Base-by-base conservation (phyloP, 2,329 filamentous ascomycete genomes). In the Cordyceps fumosorosea region DNA sequence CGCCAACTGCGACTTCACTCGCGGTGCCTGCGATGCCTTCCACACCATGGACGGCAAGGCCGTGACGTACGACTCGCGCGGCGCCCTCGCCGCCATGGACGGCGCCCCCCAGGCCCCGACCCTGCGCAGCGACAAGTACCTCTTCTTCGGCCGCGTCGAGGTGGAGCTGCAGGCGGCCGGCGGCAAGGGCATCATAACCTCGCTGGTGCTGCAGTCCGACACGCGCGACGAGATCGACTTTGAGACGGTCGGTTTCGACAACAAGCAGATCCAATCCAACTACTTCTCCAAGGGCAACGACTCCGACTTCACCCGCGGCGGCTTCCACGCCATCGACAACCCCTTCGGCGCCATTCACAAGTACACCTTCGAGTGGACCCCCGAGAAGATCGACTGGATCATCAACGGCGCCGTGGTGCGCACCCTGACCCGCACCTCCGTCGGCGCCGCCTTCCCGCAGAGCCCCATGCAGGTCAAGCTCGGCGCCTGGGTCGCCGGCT, bases 121-220 rank as follows among this genome's bases (percentile, higher is more conserved):
- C 40, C 91, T 96, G 75, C 82, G 81, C 70, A 84, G 84, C 62
- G 81, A 86, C 70, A 92, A 92, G 83, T 98, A 96, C 81, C 91
- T 99, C 75, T 97, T 98, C 90, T 98, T 96, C 75, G 95, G 95
- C 66, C 87, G 87, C 70, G 84, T 97, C 68, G 89, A 96, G 56
- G 86, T 91, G 64, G 85, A 84, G 34, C 79, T 96, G 71, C 89
- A 92, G 75, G 88, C 89, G 44, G 88, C 95, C 29, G 83, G 89
- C 3, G 95, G 93, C 48, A 80, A 80, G 7, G 95, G 95, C 67
- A 89, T 99, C 66, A 90, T 99, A 64, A 96, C 91, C 77, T 93
- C 89, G 66, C 83, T 90, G 47, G 91, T 98, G 47, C 80, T 99
- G 67, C 89, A 96, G 79, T 97, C 91, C 1, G 90, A 96, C 71